phyloP scores from a whole-genome alignment of 2,329 filamentous ascomycete genomes.

The Neurospora crassa region DNA sequence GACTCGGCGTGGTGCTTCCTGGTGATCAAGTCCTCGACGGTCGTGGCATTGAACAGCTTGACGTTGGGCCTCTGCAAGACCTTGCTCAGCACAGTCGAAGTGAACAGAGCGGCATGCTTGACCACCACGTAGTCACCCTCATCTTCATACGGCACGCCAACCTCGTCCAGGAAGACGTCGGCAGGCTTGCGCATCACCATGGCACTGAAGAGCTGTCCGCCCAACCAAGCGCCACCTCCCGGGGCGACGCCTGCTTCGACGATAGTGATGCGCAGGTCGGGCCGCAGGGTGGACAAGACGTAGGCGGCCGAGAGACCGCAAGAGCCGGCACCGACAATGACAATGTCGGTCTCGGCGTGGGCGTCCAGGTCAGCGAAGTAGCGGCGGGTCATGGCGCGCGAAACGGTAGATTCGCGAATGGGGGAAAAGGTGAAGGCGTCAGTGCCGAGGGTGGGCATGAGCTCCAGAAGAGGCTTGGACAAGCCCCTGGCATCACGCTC shows the following conservation, averaged over 20 bases:
- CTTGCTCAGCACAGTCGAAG: conserved; percentile 73
- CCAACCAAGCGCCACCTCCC: conserved; percentile 84
- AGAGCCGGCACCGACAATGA: conserved; percentile 84
- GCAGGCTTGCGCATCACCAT: conserved; percentile 95
- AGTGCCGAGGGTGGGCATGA: conserved; percentile 60
- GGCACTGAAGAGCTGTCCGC: conserved; percentile 86
- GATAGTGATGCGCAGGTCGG: conserved; percentile 85
- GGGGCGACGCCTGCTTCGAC: conserved; percentile 82
- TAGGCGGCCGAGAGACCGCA: conserved; percentile 82
- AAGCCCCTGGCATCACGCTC: conserved; percentile 25
- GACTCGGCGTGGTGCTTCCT: conserved; percentile 38
- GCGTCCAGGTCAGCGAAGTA: conserved; percentile 77
- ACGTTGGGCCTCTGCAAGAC: conserved; percentile 81
- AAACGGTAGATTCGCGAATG: conserved; percentile 87
- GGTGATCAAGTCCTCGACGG: conserved; percentile 88
- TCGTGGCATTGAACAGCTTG: conserved; percentile 93
- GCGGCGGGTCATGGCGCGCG: conserved; percentile 83
- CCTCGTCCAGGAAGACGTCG: conserved; percentile 69
- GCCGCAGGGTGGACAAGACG: conserved; percentile 70
- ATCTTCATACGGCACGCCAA: conserved; percentile 79
- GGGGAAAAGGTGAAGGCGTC: conserved; percentile 71
- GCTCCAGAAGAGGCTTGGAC: conserved; percentile 48
- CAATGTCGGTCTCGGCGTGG: conserved; percentile 87
- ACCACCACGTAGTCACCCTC: conserved; percentile 85
- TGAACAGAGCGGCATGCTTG: conserved; percentile 90